A percentile compares a stretch with the other conserved stretches of the same genome.
Evolutionary conservation across 768 basidiomycete genomes (phyloP).

Genomic region (Mycena haematopus): DNA sequence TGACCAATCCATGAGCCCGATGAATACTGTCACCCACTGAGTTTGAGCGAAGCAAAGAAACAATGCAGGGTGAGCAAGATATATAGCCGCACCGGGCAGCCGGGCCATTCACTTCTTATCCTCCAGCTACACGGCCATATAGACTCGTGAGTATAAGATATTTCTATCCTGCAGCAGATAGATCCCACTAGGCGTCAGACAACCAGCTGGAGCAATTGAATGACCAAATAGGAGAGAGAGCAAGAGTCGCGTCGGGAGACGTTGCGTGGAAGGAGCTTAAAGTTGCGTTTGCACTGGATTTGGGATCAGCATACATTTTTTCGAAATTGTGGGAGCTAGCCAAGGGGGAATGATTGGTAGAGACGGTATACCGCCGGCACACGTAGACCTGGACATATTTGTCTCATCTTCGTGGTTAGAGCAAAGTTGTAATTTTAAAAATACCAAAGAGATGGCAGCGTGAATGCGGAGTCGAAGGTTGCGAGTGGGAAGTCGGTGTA

Average conservation of each 20-base stretch:
- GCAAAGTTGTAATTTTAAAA: not conserved
- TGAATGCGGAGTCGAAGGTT: not conserved
- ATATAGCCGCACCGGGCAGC: no score
- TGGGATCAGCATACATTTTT: slow-evolving; percentile 12
- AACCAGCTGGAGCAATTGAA: not conserved
- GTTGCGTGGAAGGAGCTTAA: not conserved
- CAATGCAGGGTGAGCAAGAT: slow-evolving; percentile 40
- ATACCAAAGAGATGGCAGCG: not conserved
- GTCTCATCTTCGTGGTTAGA: slow-evolving; percentile 21
- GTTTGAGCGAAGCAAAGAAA: slow-evolving; percentile 38
- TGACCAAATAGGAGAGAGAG: slow-evolving; percentile 23
- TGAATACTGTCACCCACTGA: no score
- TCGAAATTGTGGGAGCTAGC: slow-evolving; percentile 18
- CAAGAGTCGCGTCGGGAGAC: no score
- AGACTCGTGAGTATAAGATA: slow-evolving; percentile 21
- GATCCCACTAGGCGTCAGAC: no score
- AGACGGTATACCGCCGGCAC: slow-evolving; percentile 2
- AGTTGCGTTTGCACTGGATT: slow-evolving; percentile 13
- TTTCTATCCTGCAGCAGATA: slow-evolving; percentile 10
- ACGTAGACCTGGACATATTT: slow-evolving; percentile 3
- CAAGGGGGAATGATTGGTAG: not conserved
- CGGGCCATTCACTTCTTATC: no score
- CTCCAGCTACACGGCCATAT: no score
- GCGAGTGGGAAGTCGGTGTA: no score
- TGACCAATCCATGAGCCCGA: no score